Conservation (phyloP, 805 yeast species). For the Komagataella pseudopastoris region DNA sequence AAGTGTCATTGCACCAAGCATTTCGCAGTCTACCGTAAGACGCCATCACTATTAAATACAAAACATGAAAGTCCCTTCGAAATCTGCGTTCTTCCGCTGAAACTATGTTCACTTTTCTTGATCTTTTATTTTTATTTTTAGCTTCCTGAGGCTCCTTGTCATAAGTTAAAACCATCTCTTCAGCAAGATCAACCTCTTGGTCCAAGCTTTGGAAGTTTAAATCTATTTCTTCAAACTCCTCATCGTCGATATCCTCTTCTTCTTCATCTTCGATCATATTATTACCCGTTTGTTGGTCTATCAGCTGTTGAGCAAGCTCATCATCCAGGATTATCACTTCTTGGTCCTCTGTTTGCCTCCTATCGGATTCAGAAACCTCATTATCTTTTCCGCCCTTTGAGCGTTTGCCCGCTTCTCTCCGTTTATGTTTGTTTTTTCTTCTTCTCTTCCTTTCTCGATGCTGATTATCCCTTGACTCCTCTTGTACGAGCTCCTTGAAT, state of each 20-base stretch:
- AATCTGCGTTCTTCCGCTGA: slow-evolving; percentile 39
- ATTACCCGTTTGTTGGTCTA: not conserved
- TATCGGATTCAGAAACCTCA: not conserved
- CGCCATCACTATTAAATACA: slow-evolving; percentile 43
- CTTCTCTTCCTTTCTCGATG: not conserved
- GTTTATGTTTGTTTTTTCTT: not conserved
- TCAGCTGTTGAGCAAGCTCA: not conserved
- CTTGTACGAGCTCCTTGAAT: not conserved
- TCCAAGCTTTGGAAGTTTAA: slow-evolving; percentile 16
- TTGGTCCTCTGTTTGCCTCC: not conserved
- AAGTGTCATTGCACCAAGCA: slow-evolving; percentile 50
- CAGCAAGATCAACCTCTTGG: slow-evolving; percentile 15
- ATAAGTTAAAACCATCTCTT: not conserved
- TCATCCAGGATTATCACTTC: not conserved
- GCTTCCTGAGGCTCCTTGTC: slow-evolving; percentile 5
- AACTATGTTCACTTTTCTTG: slow-evolving; percentile 21
- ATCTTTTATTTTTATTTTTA: slow-evolving; percentile 10
- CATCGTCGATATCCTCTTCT: slow-evolving; percentile 20
- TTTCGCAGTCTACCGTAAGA: slow-evolving; percentile 60
- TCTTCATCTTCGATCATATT: slow-evolving; percentile 7
- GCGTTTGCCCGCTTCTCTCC: not conserved
- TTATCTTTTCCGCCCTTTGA: too few relatives aligned
- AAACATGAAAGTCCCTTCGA: slow-evolving; percentile 44
- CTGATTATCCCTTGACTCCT: not conserved
- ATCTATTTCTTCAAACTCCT: slow-evolving; percentile 26